These are phyloP conservation scores for Botrytis sinoallii DNA, from an alignment of 2,329 filamentous ascomycete species.

Conservation along the genomic window DNA sequence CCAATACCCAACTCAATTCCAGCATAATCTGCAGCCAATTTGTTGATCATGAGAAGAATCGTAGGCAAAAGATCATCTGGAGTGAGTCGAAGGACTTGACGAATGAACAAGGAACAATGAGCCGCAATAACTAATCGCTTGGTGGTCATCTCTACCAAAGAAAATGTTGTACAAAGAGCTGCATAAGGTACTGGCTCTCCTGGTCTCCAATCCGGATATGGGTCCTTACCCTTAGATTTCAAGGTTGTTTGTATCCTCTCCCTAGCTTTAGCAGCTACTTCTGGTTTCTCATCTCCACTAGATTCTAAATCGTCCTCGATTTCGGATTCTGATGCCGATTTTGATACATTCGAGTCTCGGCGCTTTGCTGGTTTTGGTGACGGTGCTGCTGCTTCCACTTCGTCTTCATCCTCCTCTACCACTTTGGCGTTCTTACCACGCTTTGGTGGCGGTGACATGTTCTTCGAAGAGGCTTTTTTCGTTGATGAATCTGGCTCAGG, in stretches of 20 bases:
- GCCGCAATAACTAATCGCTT: slow-evolving; percentile 86
- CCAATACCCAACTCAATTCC: slow-evolving; percentile 98
- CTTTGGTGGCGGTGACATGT: slow-evolving; percentile 25
- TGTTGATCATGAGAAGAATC: slow-evolving; percentile 95
- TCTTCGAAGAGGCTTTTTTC: slow-evolving; percentile 21
- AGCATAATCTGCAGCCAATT: slow-evolving; percentile 92
- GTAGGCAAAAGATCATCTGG: slow-evolving; percentile 84
- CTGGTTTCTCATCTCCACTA: slow-evolving; percentile 63
- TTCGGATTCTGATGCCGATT: slow-evolving; percentile 48
- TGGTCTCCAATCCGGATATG: slow-evolving; percentile 93
- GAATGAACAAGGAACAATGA: slow-evolving; percentile 85
- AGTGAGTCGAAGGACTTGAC: slow-evolving; percentile 89
- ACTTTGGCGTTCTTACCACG: slow-evolving; percentile 24
- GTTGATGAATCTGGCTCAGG: slow-evolving; percentile 21
- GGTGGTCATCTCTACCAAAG: slow-evolving; percentile 88
- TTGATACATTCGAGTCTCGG: slow-evolving; percentile 39
- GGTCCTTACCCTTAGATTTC: slow-evolving; percentile 65
- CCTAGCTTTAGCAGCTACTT: slow-evolving; percentile 69
- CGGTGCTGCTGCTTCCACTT: slow-evolving; percentile 41
- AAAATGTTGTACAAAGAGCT: slow-evolving; percentile 91
- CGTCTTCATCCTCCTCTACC: slow-evolving; percentile 34
- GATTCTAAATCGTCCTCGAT: slow-evolving; percentile 43
- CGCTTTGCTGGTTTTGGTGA: slow-evolving; percentile 31
- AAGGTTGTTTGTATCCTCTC: slow-evolving; percentile 78
- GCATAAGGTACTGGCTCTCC: slow-evolving; percentile 90